These are phyloP conservation scores for Tulasnella sp. DNA, from an alignment of 768 basidiomycete species.

Conservation along the genomic window DNA sequence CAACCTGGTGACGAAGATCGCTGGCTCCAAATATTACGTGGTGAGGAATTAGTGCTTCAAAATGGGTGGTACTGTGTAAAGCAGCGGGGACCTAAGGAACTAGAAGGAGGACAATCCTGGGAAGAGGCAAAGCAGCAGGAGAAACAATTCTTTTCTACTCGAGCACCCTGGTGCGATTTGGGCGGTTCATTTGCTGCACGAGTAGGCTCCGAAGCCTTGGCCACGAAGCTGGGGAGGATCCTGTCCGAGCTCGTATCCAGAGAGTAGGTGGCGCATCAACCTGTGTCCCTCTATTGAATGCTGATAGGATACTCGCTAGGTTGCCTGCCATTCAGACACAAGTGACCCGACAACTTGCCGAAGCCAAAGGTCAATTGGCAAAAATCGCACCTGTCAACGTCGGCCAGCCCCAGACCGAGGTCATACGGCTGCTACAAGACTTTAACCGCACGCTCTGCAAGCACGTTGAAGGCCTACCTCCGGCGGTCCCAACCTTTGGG, in stretches of 20 bases:
- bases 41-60: slow-evolving; percentile 40
- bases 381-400: slow-evolving; percentile 54
- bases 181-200: not conserved
- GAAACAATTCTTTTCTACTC: slow-evolving; percentile 47
- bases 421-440: slow-evolving; percentile 45
- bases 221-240: slow-evolving; percentile 48
- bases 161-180: not conserved
- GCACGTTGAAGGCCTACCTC: slow-evolving; percentile 52
- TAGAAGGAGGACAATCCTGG: slow-evolving; percentile 55
- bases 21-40: slow-evolving; percentile 44
- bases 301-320: slow-evolving; percentile 37
- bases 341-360: slow-evolving; percentile 45
- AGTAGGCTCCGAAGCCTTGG: not conserved
- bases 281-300: not conserved
- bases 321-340: slow-evolving; percentile 61
- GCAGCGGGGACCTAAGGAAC: slow-evolving; percentile 49
- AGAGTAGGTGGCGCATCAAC: slow-evolving; percentile 42
- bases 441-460: slow-evolving; percentile 48
- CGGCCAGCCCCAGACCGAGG: slow-evolving; percentile 52
- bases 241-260: slow-evolving; percentile 61
- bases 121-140: slow-evolving; percentile 55
- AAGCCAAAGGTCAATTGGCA: slow-evolving; percentile 37
- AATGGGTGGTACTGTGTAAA: slow-evolving; percentile 62
- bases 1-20: slow-evolving; percentile 49
- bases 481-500: not conserved